Evolutionary conservation across 352 stramenopile species (phyloP), one percentile per base, ranked within the genome.

Genomic region (Phytophthora fragariaefolia): DNA sequence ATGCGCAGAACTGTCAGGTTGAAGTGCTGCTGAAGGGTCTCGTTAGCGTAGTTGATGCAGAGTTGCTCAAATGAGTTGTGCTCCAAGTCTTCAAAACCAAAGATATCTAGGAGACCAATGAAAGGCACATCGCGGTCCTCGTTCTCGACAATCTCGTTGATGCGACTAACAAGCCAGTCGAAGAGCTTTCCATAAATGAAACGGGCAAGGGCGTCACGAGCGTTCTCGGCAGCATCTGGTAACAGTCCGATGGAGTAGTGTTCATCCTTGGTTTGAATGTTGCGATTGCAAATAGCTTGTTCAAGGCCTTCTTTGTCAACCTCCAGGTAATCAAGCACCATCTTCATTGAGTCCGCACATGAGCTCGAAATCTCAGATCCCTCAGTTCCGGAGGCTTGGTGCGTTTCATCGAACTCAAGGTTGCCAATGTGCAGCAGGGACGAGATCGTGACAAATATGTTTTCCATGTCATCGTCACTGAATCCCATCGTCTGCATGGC

Each of bases 121-220:
- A 95, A 92, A 2, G 77, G 71, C 6, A 76, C 73, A 58, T 80
- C 71, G 12, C 73, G 71, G 58, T 79, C 71, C 15, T 88, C 68
- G 40, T 84, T 74, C 61, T 89, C 85, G 50, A 92, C 84, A 36
- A 89, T 92, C 15, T 90, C 80, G 66, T 97, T 97, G 56, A 97
- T 90, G n/a, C 83, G 85, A 9, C 61, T 71, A 1, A 97, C 89
- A 23, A 97, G 80, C 87, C 86, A 97, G 49, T 96, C 83, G 36
- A 99, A 99, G 15, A 99, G 76, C 38, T 95, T 93, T 23, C 85
- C 90, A 68, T 99, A 99, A 5, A 98, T 77, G 46, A 95, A 97
- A 28, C 98, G 98, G 30, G 96, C 94, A 5, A 99, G 73, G 10
- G 97, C 96, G 57, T 98, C 96, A 48, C 95, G 80, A 6, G 89